These are phyloP conservation scores for Schizosaccharomyces osmophilus DNA, from an alignment of 805 yeast genomes.

Conservation along the genomic window DNA sequence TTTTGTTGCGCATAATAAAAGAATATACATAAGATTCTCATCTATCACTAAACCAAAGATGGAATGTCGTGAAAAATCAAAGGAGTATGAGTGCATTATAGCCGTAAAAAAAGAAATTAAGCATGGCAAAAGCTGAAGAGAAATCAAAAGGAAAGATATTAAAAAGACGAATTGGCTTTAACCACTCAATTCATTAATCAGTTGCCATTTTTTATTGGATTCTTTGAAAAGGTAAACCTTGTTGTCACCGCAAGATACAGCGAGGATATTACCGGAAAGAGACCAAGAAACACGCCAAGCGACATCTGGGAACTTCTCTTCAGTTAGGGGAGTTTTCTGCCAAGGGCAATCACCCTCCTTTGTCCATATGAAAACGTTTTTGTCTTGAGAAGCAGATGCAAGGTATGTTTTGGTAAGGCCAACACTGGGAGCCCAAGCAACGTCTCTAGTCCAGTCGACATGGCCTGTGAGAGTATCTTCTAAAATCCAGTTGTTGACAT, in stretches of 20 bases:
- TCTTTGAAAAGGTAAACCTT: slow-evolving; percentile 94
- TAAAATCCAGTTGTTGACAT: slow-evolving; percentile 31
- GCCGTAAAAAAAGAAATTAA: too few species aligned
- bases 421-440: slow-evolving; percentile 89
- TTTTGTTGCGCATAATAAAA: background rate
- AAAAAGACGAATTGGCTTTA: background rate
- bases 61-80: background rate
- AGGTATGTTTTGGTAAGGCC: slow-evolving; percentile 56
- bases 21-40: slow-evolving; percentile 5
- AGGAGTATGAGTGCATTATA: too few species aligned
- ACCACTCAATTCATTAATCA: background rate
- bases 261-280: slow-evolving; percentile 78
- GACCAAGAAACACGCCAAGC: slow-evolving; percentile 98
- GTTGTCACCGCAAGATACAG: slow-evolving; percentile 89
- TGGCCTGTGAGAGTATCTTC: slow-evolving; percentile 74
- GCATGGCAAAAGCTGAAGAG: background rate
- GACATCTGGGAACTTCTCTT: slow-evolving; percentile 80
- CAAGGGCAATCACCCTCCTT: slow-evolving; percentile 39
- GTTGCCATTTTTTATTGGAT: background rate
- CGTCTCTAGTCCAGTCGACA: slow-evolving; percentile 96
- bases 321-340: slow-evolving; percentile 53
- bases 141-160: background rate
- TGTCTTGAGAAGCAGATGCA: slow-evolving; percentile 92
- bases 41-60: slow-evolving; percentile 1
- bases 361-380: slow-evolving; percentile 86